Evolutionary conservation across 73 alveolate genomes (phyloP).

Genomic region (Paramecium octaurelia): DNA sequence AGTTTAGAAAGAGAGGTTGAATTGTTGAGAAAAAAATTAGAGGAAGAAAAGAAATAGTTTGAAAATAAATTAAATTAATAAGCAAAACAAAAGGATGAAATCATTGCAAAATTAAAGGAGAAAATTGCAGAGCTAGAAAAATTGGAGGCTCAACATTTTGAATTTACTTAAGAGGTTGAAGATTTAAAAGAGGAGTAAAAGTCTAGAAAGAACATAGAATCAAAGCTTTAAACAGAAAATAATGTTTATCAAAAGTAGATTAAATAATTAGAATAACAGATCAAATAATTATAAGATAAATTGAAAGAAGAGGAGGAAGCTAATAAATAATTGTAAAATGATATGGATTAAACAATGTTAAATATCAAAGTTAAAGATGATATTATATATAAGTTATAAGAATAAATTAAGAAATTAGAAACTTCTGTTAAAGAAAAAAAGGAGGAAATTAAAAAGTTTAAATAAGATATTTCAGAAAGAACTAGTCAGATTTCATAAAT

Average conservation of each 20-base stretch:
- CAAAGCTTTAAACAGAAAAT: not conserved
- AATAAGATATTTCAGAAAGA: not conserved
- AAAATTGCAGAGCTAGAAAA: not conserved
- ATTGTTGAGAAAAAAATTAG: not conserved
- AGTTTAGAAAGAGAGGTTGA: not conserved
- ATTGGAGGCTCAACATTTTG: not conserved
- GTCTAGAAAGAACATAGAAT: not conserved
- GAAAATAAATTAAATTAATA: not conserved
- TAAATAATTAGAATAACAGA: not conserved
- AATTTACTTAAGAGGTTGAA: not conserved
- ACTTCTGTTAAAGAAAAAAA: not conserved
- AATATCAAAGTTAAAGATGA: not conserved
- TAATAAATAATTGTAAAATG: not conserved
- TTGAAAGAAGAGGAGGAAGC: not conserved
- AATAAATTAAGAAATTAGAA: not conserved
- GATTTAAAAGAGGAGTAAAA: not conserved
- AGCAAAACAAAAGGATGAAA: not conserved
- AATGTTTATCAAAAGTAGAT: not conserved
- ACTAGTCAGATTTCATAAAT: not conserved
- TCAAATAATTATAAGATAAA: not conserved
- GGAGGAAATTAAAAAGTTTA: not conserved
- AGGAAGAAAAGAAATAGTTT: not conserved
- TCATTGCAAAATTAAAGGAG: not conserved
- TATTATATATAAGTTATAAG: not conserved
- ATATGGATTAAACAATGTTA: not conserved